Percentiles rank a stretch among this genome's conserved stretches.
phyloP scores from a whole-genome alignment of 306 rosid genomes.

The Styphnolobium japonicum region DNA sequence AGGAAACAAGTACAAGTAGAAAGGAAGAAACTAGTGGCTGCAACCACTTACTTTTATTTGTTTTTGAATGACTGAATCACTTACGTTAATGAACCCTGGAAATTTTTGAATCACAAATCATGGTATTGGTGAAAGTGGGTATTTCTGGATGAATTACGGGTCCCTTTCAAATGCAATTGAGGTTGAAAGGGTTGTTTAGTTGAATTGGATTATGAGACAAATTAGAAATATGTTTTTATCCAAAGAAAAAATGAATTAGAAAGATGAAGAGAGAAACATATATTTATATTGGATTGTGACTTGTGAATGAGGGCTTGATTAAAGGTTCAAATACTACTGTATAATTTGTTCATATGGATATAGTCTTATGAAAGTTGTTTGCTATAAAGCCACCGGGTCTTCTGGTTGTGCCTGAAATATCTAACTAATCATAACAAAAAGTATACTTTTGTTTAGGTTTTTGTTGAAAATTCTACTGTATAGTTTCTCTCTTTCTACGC shows the following conservation, averaged over 20 bases:
- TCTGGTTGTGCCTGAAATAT: not conserved
- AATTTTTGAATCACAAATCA: not conserved
- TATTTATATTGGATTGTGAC: not conserved
- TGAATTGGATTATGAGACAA: not conserved
- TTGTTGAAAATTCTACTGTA: not conserved
- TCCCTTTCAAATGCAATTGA: not conserved
- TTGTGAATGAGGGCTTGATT: slow-evolving; percentile 16
- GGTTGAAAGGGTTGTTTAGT: not conserved
- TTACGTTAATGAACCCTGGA: not conserved
- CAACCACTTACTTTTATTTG: not conserved
- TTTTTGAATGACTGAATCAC: not conserved
- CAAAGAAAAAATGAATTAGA: not conserved
- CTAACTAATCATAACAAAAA: not conserved
- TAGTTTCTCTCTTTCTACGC: not conserved
- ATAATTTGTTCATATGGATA: not conserved
- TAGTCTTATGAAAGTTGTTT: not conserved
- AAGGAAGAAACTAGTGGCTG: not conserved
- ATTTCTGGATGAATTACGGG: not conserved
- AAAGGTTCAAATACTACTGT: not conserved
- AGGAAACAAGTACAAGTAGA: not conserved
- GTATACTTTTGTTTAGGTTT: not conserved
- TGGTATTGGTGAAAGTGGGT: not conserved
- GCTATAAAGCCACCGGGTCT: not conserved
- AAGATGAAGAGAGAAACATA: not conserved
- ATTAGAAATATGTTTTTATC: not conserved